Evolutionary conservation across 1,139 yeast genomes (phyloP).

Genomic region (Kurtzmaniella quercitrusa): DNA sequence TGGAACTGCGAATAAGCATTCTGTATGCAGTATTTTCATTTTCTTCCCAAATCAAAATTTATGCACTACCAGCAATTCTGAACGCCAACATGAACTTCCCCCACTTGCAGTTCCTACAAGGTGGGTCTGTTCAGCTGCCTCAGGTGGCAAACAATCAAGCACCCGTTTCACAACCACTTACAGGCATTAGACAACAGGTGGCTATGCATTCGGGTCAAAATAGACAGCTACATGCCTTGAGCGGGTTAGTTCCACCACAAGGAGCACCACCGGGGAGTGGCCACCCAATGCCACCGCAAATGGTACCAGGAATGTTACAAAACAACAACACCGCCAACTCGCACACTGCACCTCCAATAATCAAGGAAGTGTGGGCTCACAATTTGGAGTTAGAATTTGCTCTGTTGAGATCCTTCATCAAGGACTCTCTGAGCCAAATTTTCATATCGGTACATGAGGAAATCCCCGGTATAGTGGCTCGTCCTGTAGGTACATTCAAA

Average conservation of each 20-base stretch:
- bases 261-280: conserved; percentile 9
- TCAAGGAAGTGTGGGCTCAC: conserved; percentile 78
- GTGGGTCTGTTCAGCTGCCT: conserved; percentile 30
- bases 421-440: conserved; percentile 53
- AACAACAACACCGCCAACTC: conserved; percentile 12
- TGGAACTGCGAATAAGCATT: too few species aligned
- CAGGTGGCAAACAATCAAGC: conserved; percentile 26
- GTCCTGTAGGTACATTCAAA: conserved; percentile 95
- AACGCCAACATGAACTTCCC: conserved; percentile 31
- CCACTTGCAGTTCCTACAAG: conserved; percentile 41
- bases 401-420: conserved; percentile 62
- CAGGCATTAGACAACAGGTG: conserved; percentile 6
- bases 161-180: conserved; percentile 10
- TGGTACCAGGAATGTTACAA: conserved; percentile 7
- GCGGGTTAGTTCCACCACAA: conserved; percentile 10
- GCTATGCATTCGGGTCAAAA: conserved; percentile 10
- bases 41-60: background rate
- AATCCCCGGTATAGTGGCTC: conserved; percentile 92
- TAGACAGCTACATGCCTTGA: conserved; percentile 9
- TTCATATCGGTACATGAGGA: conserved; percentile 82
- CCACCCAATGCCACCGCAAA: conserved; percentile 8
- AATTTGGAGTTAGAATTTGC: conserved; percentile 82
- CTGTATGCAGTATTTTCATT: background rate
- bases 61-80: background rate
- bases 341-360: conserved; percentile 27